These are phyloP conservation scores for Circinella minor DNA, from an alignment of 371 early-diverging fungal species.

Conservation along the genomic window DNA sequence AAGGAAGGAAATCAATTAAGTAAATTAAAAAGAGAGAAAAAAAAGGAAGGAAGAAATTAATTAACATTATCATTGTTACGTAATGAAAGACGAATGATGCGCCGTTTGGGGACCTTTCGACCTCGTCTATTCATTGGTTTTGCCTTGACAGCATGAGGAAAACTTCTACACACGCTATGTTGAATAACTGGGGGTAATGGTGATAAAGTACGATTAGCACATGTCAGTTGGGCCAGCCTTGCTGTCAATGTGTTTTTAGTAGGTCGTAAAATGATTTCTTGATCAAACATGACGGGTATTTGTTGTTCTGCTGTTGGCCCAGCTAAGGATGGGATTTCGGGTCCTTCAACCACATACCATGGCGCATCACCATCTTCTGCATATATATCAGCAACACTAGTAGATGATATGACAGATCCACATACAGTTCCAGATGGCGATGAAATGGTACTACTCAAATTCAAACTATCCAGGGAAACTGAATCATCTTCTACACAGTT, in stretches of 20 bases:
- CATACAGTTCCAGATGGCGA: conserved; percentile 12
- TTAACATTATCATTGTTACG: background rate
- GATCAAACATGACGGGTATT: conserved; percentile 31
- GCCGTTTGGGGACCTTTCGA: conserved; percentile 49
- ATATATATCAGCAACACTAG: conserved; percentile 18
- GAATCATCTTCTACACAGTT: conserved; percentile 2
- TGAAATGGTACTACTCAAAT: background rate
- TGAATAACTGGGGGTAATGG: conserved; percentile 77
- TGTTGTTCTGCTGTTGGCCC: background rate
- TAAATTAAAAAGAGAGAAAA: background rate
- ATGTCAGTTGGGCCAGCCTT: conserved; percentile 80
- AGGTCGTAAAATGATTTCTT: conserved; percentile 60
- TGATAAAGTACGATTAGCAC: conserved; percentile 83
- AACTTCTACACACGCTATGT: conserved; percentile 79
- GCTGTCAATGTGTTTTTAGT: conserved; percentile 79
- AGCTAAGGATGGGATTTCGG: conserved; percentile 17
- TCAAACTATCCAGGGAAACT: background rate
- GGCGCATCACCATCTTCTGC: conserved; percentile 41
- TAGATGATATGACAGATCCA: conserved; percentile 8
- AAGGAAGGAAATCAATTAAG: too few species aligned
- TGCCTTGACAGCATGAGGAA: conserved; percentile 45
- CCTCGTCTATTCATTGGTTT: conserved; percentile 18
- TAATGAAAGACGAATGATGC: conserved; percentile 34
- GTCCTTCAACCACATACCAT: conserved; percentile 42
- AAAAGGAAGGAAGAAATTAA: background rate